Evolutionary conservation across 2,329 filamentous ascomycete genomes (phyloP), one percentile per base, ranked within the genome.

Genomic region (Pseudocercospora fuligena): DNA sequence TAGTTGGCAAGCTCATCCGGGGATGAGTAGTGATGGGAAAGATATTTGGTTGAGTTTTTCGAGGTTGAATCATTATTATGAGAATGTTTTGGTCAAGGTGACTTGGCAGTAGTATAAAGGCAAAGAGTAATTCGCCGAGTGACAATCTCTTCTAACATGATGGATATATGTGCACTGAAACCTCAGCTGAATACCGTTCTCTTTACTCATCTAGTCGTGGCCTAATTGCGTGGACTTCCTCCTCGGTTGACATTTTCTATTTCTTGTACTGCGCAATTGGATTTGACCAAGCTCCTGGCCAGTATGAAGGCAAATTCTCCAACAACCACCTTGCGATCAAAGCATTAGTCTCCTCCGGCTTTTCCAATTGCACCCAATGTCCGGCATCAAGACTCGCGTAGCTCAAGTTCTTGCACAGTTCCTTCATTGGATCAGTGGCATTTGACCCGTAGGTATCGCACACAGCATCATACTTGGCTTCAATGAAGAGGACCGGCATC

Each of bases 401-500:
- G 1, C 78, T 81, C 47, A 85, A 67, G 5, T 82, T 75, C 53
- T 74, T 74, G 47, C 76, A 78, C 11, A 66, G 64, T 62, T 77
- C 65, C 40, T 76, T 74, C 77, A 79, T 78, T 0, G 69, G 71
- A 61, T 80, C 78, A 0, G 67, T 69, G 21, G 80, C 58, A 3
- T 78, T 73, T 3, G 74, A 74, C 2, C 70, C 71, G 43, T 72
- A 68, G 1, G 77, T 78, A 3, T 77, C 75, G 56, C 80, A 81
- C 11, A 80, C 73, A 5, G 66, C 33, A 65, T 83, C 82, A 60
- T 76, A 79, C 31, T 73, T 75, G 1, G 78, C 79, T 57, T 81
- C 78, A 59, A 80, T 75, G 58, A 75, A 78, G 57, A 85, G 68
- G 11, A 78, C 73, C 0, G 78, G 78, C 27, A 79, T 75, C n/a